Conservation (phyloP, 805 yeast genomes). For the Candida methanosorbosa region DNA sequence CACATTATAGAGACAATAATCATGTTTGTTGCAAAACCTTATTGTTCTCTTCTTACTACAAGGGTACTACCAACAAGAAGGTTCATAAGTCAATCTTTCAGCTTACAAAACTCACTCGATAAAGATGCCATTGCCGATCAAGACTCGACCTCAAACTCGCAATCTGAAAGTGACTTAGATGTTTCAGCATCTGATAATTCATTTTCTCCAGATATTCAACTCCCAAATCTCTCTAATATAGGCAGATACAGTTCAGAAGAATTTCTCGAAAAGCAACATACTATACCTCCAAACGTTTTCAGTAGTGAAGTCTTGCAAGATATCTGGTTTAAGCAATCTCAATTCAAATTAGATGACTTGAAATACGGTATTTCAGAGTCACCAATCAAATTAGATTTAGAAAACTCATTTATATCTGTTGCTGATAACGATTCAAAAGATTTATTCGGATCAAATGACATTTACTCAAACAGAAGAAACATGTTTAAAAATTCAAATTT, state of each 20-base stretch:
- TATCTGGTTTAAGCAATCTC: slow-evolving; percentile 41
- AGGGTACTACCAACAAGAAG: no score
- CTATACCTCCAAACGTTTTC: not conserved
- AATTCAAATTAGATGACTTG: slow-evolving; percentile 28
- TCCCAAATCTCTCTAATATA: slow-evolving; percentile 17
- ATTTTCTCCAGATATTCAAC: slow-evolving; percentile 15
- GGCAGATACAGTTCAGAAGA: no score
- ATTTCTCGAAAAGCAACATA: slow-evolving; percentile 12
- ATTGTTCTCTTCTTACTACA: no score
- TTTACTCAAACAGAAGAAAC: not conserved
- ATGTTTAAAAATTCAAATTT: slow-evolving; percentile 4
- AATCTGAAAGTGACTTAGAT: no score
- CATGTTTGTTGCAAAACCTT: no score
- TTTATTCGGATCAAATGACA: not conserved
- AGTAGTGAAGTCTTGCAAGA: slow-evolving; percentile 22
- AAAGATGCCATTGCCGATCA: no score
- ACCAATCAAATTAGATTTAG: slow-evolving; percentile 18
- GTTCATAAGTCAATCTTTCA: no score
- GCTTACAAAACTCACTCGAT: no score
- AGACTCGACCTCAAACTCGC: no score
- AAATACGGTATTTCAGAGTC: slow-evolving; percentile 27
- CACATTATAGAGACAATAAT: no score
- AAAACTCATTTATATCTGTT: slow-evolving; percentile 11
- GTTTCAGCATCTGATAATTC: no score
- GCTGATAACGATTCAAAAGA: not conserved